Base-by-base conservation (phyloP, 78 protist genomes). In the Parvularia atlantis region DNA sequence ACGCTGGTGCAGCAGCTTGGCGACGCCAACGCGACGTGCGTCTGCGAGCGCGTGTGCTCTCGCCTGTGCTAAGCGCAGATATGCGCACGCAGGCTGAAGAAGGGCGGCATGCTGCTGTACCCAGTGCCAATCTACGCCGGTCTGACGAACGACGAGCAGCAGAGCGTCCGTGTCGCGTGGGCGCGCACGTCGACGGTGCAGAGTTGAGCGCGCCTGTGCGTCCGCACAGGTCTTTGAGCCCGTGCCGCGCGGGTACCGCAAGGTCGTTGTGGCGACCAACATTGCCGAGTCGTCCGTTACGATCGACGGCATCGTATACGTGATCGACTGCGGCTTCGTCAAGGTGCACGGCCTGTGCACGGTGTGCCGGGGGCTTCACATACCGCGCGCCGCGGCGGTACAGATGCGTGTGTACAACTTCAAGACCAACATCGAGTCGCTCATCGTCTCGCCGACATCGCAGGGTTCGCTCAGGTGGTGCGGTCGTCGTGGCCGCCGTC, bases 221-320 rank as follows among this genome's bases (percentile, higher is more conserved):
- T 53, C 24, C 24, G 22, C 57, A 26, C 22, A 24, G 39, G 86
- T 76, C 6, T 86, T 90, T 50, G 77, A 53, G 20, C 60, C 61
- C 4, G 70, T 78, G 30, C 85, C 80, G 5, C 33, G 6, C 5
- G 78, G 75, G 33, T 26, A 10, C 9, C 60, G 97, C 43, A 91
- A 91, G 81, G 80, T 96, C 20, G 80, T 96, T 24, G 57, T 96
- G 1, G 43, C 95, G 7, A 96, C 99, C 0, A 93, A 96, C 66
- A 81, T 96, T 43, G 96, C 97, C 2, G 98, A 96, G 80, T 89
- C 97, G 7, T 82, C 91, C 14, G 67, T 96, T 19, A 89, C 99
- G 39, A 92, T 92, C 50, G 90, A 91, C 67, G 96, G 93, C 52
- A 73, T 93, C 14, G 88, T 76, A 9, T 86, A 75, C 60, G 99